Evolutionary conservation across 1,284 basidiomycete genomes (phyloP).

Genomic region (Cutaneotrichosporon sp.): DNA sequence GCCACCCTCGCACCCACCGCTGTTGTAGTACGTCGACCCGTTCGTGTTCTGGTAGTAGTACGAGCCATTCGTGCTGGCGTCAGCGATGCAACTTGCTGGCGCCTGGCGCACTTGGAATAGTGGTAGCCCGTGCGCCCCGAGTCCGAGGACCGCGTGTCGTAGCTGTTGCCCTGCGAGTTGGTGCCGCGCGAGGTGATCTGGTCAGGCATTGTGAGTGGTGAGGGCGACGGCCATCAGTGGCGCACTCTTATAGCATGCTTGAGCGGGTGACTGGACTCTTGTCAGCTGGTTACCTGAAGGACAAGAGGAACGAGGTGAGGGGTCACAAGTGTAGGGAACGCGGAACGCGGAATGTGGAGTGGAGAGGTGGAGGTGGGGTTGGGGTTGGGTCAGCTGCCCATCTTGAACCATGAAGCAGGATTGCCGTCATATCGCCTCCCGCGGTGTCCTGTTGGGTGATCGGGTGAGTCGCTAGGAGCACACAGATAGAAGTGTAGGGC

Average conservation of each 20-base stretch:
- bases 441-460: too few species aligned
- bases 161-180: conserved; percentile 63
- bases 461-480: too few species aligned
- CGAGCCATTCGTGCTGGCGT: conserved; percentile 54
- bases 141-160: conserved; percentile 58
- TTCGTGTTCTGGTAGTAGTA: conserved; percentile 66
- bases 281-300: too few species aligned
- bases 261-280: background rate
- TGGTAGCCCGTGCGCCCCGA: conserved; percentile 59
- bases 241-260: too few species aligned
- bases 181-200: conserved; percentile 57
- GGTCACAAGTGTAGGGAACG: too few species aligned
- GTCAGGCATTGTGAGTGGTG: conserved; percentile 23
- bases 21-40: conserved; percentile 64
- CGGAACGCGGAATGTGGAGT: background rate
- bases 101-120: conserved; percentile 60
- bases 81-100: conserved; percentile 36
- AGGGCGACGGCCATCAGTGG: too few species aligned
- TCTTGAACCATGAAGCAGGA: background rate
- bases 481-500: too few species aligned
- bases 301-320: too few species aligned
- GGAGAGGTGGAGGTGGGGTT: background rate
- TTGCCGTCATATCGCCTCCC: background rate
- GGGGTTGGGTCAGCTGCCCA: background rate
- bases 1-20: conserved; percentile 23